Evolutionary conservation across 2,329 filamentous ascomycete species (phyloP).

Genomic region (Fusarium ambrosium): DNA sequence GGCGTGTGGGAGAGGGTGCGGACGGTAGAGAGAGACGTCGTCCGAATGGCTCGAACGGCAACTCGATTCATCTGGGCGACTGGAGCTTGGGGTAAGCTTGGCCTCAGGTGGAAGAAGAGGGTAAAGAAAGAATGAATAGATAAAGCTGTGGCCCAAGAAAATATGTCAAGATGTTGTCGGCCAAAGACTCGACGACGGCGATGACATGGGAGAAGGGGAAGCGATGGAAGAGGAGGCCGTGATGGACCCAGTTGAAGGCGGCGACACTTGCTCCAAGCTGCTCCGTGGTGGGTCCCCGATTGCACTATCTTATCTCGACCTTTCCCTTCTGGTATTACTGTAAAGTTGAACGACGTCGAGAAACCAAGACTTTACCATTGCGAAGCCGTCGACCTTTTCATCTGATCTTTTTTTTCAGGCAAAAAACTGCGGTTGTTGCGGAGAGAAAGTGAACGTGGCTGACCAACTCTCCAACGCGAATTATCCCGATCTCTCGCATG

Average conservation of each 20-base stretch:
- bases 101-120: not conserved
- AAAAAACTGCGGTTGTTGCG: not conserved
- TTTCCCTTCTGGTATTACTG: conserved; percentile 30
- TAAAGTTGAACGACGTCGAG: conserved; percentile 1
- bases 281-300: conserved; percentile 1
- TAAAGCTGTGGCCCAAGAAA: not conserved
- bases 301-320: conserved; percentile 36
- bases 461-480: conserved; percentile 6
- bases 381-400: not conserved
- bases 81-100: conserved; percentile 31
- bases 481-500: conserved; percentile 24
- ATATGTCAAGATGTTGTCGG: conserved; percentile 12
- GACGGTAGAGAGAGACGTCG: conserved; percentile 74
- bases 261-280: not conserved
- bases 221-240: conserved; percentile 6
- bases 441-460: not conserved
- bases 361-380: not conserved
- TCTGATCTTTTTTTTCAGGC: not conserved
- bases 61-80: conserved; percentile 78
- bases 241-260: not conserved
- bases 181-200: conserved; percentile 14
- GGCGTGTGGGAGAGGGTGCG: conserved; percentile 67
- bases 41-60: conserved; percentile 76
- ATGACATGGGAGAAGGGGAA: conserved; percentile 21
- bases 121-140: not conserved